Evolutionary conservation across 371 early-diverging fungal genomes (phyloP).

Genomic region (Rhizomucor pusillus): DNA sequence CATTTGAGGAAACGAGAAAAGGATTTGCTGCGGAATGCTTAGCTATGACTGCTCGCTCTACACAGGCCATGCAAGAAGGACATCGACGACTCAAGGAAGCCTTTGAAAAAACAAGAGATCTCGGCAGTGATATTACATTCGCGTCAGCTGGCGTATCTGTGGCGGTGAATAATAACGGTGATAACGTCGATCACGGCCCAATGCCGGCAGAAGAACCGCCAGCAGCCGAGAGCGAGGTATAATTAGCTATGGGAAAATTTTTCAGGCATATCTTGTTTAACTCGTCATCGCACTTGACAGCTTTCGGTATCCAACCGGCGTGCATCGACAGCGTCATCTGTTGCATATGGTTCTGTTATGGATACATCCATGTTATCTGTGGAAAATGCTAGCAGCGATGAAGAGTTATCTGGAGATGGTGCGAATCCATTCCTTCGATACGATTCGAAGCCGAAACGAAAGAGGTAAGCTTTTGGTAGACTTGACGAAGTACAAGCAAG

Average conservation of each 20-base stretch:
- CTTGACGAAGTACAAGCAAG: neutral
- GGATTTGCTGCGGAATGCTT: neutral
- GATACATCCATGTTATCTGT: constrained; percentile 14
- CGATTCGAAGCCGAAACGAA: constrained; percentile 4
- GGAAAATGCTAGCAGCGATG: constrained; percentile 10
- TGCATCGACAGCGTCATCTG: constrained; percentile 1
- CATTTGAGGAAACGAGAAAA: neutral
- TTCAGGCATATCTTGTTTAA: neutral
- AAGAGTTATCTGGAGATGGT: neutral
- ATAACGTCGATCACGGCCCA: constrained; percentile 1
- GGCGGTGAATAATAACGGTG: neutral
- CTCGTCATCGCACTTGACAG: neutral
- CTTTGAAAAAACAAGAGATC: constrained; percentile 27
- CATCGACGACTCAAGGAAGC: constrained; percentile 34
- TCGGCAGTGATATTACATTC: constrained; percentile 2
- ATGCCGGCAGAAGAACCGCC: neutral
- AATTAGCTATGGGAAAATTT: neutral
- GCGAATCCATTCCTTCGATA: neutral
- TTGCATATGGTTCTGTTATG: constrained; percentile 12
- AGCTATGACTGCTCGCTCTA: neutral
- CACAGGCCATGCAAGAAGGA: constrained; percentile 34
- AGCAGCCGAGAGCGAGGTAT: neutral
- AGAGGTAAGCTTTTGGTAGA: neutral
- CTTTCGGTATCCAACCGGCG: neutral
- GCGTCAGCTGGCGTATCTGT: neutral